Evolutionary conservation across 495 filamentous ascomycete species (phyloP).

Genomic region (Darksidea phi): DNA sequence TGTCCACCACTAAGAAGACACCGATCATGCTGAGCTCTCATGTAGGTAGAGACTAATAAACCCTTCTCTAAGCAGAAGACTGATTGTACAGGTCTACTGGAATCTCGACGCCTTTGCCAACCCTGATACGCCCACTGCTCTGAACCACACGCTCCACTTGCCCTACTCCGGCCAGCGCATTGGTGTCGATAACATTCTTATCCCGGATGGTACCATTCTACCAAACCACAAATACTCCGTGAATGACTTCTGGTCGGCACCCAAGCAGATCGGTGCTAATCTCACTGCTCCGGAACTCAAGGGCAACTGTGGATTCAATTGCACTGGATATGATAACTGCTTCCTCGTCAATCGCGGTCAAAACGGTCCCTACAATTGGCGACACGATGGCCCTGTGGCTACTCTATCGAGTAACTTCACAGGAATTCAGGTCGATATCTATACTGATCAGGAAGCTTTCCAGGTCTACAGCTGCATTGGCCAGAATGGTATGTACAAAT

Average conservation of each 20-base stretch:
- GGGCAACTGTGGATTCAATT: slow-evolving; percentile 58
- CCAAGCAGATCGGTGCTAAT: slow-evolving; percentile 72
- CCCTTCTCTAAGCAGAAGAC: neutral
- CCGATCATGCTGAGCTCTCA: slow-evolving; percentile 62
- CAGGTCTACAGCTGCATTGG: slow-evolving; percentile 40
- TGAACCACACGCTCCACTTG: slow-evolving; percentile 70
- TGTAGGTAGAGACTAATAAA: slow-evolving; percentile 44
- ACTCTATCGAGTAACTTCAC: slow-evolving; percentile 49
- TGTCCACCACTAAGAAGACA: slow-evolving; percentile 48
- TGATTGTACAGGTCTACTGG: slow-evolving; percentile 68
- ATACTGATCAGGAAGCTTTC: slow-evolving; percentile 39
- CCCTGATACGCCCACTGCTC: slow-evolving; percentile 54
- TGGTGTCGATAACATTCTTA: slow-evolving; percentile 70
- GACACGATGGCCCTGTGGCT: slow-evolving; percentile 57
- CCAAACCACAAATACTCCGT: slow-evolving; percentile 54
- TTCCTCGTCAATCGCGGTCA: slow-evolving; percentile 44
- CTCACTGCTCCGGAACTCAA: slow-evolving; percentile 56
- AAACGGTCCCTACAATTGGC: slow-evolving; percentile 61
- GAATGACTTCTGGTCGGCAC: slow-evolving; percentile 69
- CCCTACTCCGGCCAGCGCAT: slow-evolving; percentile 70
- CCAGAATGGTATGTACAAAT: slow-evolving; percentile 32
- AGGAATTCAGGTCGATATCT: slow-evolving; percentile 37
- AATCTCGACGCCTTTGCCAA: slow-evolving; percentile 76
- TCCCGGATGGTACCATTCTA: slow-evolving; percentile 75
- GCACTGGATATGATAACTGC: slow-evolving; percentile 67